A percentile compares a stretch with the other conserved stretches of the same genome.
Conservation (phyloP, 73 alveolate genomes). For the Paramecium sonneborni region DNA sequence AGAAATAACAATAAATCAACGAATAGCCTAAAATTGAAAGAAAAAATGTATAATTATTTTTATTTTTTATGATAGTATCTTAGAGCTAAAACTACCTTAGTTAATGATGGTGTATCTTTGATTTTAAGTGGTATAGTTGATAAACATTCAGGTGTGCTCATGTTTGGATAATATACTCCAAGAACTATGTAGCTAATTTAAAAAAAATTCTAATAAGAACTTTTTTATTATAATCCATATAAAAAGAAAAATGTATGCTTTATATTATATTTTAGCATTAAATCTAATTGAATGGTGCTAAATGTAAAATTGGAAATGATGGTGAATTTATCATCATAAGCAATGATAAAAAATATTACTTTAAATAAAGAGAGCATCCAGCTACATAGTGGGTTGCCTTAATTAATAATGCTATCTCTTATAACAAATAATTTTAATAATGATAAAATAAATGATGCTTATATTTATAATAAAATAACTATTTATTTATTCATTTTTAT, state of each 20-base stretch:
- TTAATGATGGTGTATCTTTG: not conserved
- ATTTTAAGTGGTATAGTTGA: constrained; percentile 10
- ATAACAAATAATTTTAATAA: constrained; percentile 24
- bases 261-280: constrained; percentile 22
- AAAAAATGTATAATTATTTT: not conserved
- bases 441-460: not conserved
- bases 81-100: not conserved
- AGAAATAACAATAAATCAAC: not conserved
- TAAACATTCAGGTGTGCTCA: not conserved
- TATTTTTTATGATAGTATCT: not conserved
- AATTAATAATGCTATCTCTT: constrained; percentile 1
- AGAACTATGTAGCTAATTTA: not conserved
- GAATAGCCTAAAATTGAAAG: not conserved
- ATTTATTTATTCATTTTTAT: not conserved
- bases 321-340: not conserved
- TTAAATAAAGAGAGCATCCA: constrained; percentile 57
- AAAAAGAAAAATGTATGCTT: not conserved
- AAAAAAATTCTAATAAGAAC: not conserved
- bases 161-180: not conserved
- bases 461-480: too few relatives aligned
- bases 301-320: not conserved
- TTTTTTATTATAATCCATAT: constrained; percentile 28
- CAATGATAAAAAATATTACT: not conserved
- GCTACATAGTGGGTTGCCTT: constrained; percentile 30
- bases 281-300: not conserved